phyloP scores from a whole-genome alignment of 2,329 filamentous ascomycete species.

The Aureobasidium lini region DNA sequence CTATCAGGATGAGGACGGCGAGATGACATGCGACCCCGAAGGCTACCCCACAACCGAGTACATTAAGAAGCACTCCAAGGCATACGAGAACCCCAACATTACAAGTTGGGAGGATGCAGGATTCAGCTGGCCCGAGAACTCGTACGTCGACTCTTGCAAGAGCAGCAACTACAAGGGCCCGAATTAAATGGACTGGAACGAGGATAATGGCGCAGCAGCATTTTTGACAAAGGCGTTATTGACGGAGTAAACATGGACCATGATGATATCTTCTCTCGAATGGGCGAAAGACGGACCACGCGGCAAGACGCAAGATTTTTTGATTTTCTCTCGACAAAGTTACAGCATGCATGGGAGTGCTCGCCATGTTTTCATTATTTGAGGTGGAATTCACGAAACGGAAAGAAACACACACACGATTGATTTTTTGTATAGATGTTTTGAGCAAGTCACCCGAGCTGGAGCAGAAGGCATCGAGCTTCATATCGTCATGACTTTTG shows the following conservation, averaged over 20 bases:
- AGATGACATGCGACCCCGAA: constrained; percentile 57
- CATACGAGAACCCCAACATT: constrained; percentile 57
- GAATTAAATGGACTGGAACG: background rate
- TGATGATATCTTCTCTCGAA: background rate
- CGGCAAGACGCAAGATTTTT: background rate
- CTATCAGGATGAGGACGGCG: constrained; percentile 55
- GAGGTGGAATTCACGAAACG: background rate
- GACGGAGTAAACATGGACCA: background rate
- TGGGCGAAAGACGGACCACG: background rate
- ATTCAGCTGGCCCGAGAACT: constrained; percentile 56
- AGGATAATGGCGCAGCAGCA: background rate
- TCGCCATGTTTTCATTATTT: background rate
- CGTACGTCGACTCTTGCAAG: constrained; percentile 50
- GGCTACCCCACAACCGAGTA: constrained; percentile 62
- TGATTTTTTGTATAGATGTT: background rate
- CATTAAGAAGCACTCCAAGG: constrained; percentile 53
- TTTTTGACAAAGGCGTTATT: constrained; percentile 1
- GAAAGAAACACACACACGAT: constrained; percentile 1
- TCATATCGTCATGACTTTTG: background rate
- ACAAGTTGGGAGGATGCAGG: constrained; percentile 55
- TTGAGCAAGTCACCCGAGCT: background rate
- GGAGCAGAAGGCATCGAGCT: background rate
- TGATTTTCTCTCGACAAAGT: background rate
- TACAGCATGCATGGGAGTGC: constrained; percentile 3
- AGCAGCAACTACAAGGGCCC: constrained; percentile 10